Evolutionary conservation across 2,329 filamentous ascomycete genomes (phyloP).

Genomic region (Ascosphaera aggregata): DNA sequence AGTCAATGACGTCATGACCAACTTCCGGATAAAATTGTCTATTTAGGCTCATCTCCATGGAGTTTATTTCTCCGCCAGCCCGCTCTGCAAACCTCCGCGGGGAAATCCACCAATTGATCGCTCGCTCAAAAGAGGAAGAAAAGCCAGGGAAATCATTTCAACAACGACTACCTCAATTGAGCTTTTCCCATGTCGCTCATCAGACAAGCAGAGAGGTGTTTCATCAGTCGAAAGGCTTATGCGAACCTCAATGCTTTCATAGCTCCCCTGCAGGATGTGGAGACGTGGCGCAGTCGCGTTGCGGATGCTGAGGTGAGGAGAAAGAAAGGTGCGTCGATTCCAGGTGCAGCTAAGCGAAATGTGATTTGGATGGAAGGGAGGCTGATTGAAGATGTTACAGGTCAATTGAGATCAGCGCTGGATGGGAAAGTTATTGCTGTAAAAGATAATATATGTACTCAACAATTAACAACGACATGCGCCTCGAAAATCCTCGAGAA

Average conservation of each 20-base stretch:
- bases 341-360: background rate
- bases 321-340: conserved; percentile 11
- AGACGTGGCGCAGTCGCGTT: conserved; percentile 14
- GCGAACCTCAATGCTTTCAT: conserved; percentile 19
- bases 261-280: conserved; percentile 13
- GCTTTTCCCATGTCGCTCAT: conserved; percentile 16
- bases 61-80: background rate
- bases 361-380: background rate
- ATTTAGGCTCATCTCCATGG: too few relatives aligned
- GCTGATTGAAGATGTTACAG: background rate
- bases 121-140: background rate
- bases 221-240: conserved; percentile 17
- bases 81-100: too few relatives aligned
- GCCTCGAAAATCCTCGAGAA: conserved; percentile 49
- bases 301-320: conserved; percentile 15
- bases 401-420: conserved; percentile 12
- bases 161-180: background rate
- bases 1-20: too few relatives aligned
- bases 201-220: conserved; percentile 20
- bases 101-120: background rate
- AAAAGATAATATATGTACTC: conserved; percentile 57
- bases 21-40: too few relatives aligned
- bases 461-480: conserved; percentile 45
- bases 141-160: background rate
- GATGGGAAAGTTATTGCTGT: conserved; percentile 33